Evolutionary conservation across 352 stramenopile genomes (phyloP).

Genomic region (Phytophthora uliginosa): DNA sequence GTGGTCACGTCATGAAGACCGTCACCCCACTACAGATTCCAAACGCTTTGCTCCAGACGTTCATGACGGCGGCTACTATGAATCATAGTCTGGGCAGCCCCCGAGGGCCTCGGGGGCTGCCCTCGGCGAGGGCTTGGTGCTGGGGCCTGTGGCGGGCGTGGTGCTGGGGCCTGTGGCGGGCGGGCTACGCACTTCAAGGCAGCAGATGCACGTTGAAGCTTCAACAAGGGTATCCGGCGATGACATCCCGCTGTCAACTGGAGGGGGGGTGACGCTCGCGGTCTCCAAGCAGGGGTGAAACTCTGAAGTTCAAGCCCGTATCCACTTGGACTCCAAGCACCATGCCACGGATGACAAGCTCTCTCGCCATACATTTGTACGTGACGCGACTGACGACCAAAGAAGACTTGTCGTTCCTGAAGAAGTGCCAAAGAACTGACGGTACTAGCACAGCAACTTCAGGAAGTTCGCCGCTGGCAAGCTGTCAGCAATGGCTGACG

Average conservation of each 20-base stretch:
- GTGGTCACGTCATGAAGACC: conserved; percentile 16
- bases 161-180: background rate
- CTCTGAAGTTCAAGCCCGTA: conserved; percentile 5
- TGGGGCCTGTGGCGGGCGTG: no score
- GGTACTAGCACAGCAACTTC: conserved; percentile 1
- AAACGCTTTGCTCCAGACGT: no score
- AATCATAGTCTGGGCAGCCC: no score
- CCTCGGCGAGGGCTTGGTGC: no score
- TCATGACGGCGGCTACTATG: no score
- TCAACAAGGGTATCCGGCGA: background rate
- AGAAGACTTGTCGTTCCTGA: background rate
- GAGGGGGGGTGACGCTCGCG: background rate
- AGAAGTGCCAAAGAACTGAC: background rate
- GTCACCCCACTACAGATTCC: conserved; percentile 8
- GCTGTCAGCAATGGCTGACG: background rate
- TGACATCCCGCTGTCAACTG: background rate
- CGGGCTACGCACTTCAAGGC: background rate
- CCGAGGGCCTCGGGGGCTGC: no score
- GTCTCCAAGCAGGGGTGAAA: conserved; percentile 3
- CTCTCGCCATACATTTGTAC: background rate
- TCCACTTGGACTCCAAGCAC: background rate
- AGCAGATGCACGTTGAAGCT: background rate
- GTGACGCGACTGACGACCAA: background rate
- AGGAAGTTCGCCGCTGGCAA: conserved; percentile 1
- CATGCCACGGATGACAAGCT: background rate